Evolutionary conservation across 108 stramenopile species (phyloP).

Genomic region (Mayamaea pseudoterrestris): DNA sequence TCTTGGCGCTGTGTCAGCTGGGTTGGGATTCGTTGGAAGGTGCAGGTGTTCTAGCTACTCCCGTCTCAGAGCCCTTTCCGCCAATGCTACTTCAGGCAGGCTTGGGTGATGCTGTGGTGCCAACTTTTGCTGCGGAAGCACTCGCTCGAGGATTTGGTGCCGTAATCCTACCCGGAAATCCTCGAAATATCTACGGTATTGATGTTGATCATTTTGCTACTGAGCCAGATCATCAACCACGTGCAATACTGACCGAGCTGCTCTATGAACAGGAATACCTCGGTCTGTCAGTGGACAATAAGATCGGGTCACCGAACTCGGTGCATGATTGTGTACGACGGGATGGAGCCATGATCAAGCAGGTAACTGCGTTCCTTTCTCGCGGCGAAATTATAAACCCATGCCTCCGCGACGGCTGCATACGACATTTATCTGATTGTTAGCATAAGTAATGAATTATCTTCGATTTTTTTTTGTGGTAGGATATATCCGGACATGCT

Average conservation of each 20-base stretch:
- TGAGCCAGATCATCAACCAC: conserved; percentile 9
- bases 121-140: conserved; percentile 49
- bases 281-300: conserved; percentile 23
- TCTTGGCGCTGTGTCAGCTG: conserved; percentile 55
- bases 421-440: not conserved
- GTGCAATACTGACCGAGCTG: conserved; percentile 34
- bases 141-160: conserved; percentile 52
- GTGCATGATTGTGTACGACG: conserved; percentile 59
- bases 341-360: conserved; percentile 34
- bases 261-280: conserved; percentile 28
- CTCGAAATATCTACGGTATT: conserved; percentile 21
- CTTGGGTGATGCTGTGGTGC: conserved; percentile 51
- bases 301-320: conserved; percentile 1
- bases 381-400: conserved; percentile 47
- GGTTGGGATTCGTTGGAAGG: conserved; percentile 60
- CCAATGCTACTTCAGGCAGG: conserved; percentile 43
- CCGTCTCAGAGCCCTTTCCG: conserved; percentile 20
- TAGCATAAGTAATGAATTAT: not conserved
- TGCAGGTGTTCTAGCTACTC: conserved; percentile 35
- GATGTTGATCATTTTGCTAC: conserved; percentile 7
- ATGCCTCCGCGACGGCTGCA: conserved; percentile 32
- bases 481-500: no score
- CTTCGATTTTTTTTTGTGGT: no score
- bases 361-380: conserved; percentile 42
- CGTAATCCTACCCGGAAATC: conserved; percentile 25